Evolutionary conservation across 2,329 filamentous ascomycete genomes (phyloP).

Genomic region (Stagonosporopsis chrysanthemi): DNA sequence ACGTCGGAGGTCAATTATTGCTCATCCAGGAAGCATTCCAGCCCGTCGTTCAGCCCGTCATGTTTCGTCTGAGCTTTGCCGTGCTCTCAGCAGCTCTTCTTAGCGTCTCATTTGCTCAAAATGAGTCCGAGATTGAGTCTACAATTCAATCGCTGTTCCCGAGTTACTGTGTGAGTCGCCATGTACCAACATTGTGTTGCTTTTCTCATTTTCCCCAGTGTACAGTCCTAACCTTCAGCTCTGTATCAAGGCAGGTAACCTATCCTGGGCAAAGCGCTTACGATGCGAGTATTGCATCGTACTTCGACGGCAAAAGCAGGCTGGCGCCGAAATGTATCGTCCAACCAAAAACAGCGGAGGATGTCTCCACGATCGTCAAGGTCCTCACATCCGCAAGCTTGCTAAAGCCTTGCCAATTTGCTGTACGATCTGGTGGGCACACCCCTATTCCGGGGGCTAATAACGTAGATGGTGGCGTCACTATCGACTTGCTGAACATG

Average conservation of each 20-base stretch:
- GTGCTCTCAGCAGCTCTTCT: conserved; percentile 11
- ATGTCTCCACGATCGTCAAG: conserved; percentile 25
- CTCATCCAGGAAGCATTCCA: not conserved
- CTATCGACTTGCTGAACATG: conserved; percentile 26
- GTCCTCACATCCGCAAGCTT: conserved; percentile 8
- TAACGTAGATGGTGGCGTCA: conserved; percentile 28
- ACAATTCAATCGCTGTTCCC: conserved; percentile 15
- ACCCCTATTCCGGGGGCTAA: conserved; percentile 22
- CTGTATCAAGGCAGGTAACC: conserved; percentile 11
- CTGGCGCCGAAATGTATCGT: conserved; percentile 29
- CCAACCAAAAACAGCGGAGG: conserved; percentile 22
- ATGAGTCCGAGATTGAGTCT: conserved; percentile 10
- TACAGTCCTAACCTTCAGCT: conserved; percentile 12
- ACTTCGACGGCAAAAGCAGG: conserved; percentile 24
- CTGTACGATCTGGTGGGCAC: conserved; percentile 28
- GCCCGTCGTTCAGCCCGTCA: not conserved
- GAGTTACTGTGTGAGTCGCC: conserved; percentile 17
- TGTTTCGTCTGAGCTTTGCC: conserved; percentile 9
- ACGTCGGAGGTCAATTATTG: not conserved
- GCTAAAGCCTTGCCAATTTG: conserved; percentile 18
- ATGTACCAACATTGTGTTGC: not conserved
- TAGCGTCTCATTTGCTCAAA: conserved; percentile 10
- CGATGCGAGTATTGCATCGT: conserved; percentile 20
- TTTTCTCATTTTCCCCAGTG: conserved; percentile 19
- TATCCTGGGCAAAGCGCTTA: conserved; percentile 20